These are phyloP conservation scores for Serendipita sp. DNA, from an alignment of 768 basidiomycete genomes.

Conservation along the genomic window DNA sequence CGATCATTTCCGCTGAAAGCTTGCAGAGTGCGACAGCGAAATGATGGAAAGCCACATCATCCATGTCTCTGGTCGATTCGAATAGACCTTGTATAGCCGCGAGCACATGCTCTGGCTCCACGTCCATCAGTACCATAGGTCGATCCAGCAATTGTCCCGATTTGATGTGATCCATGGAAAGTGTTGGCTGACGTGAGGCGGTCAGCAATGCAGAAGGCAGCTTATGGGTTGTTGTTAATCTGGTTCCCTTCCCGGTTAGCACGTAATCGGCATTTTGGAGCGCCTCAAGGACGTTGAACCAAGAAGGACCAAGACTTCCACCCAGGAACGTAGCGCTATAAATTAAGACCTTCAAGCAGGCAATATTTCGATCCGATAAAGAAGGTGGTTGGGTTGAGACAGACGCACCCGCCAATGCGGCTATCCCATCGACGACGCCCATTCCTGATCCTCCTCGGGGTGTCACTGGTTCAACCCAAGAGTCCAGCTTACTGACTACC, in stretches of 20 bases:
- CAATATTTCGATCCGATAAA: slow-evolving; percentile 77
- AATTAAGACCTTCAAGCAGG: slow-evolving; percentile 73
- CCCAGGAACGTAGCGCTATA: slow-evolving; percentile 65
- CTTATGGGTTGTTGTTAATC: slow-evolving; percentile 7
- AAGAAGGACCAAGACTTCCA: slow-evolving; percentile 73
- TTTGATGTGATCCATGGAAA: slow-evolving; percentile 19
- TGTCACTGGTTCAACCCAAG: slow-evolving; percentile 34
- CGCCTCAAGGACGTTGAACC: slow-evolving; percentile 82
- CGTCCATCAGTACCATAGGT: slow-evolving; percentile 52
- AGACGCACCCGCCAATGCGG: slow-evolving; percentile 19
- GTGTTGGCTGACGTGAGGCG: slow-evolving; percentile 14
- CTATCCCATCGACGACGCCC: slow-evolving; percentile 10
- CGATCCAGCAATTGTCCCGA: slow-evolving; percentile 14
- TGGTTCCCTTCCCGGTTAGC: slow-evolving; percentile 42
- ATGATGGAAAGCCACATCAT: slow-evolving; percentile 63
- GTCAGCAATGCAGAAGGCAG: slow-evolving; percentile 13
- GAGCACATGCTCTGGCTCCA: slow-evolving; percentile 62
- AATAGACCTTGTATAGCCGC: slow-evolving; percentile 67
- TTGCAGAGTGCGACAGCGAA: slow-evolving; percentile 71
- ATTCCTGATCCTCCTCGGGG: slow-evolving; percentile 33
- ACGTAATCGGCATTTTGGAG: slow-evolving; percentile 94
- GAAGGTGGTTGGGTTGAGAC: slow-evolving; percentile 41
- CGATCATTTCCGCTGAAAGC: slow-evolving; percentile 84
- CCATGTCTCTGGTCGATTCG: slow-evolving; percentile 68
- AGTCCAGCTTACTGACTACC: slow-evolving; percentile 72